These are phyloP conservation scores for Arthrobotrys sinensis DNA, from an alignment of 2,329 filamentous ascomycete genomes.

Conservation along the genomic window DNA sequence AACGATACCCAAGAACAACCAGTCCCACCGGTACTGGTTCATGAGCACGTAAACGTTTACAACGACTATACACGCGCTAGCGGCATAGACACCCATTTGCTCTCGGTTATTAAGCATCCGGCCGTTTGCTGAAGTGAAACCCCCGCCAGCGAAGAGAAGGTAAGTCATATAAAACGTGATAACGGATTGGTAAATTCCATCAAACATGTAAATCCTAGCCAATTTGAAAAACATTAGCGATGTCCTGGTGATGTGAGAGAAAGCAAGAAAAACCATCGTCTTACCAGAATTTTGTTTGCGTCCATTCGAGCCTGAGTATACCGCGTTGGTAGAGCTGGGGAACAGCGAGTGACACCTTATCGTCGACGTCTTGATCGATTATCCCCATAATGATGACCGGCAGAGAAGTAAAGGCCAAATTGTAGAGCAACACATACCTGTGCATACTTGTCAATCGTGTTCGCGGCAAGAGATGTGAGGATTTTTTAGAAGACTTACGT, in stretches of 20 bases:
- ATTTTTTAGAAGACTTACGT: conserved; percentile 69
- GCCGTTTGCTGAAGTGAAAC: conserved; percentile 80
- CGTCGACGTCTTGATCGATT: conserved; percentile 95
- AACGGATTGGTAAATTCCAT: conserved; percentile 94
- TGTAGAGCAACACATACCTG: conserved; percentile 91
- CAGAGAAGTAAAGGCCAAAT: conserved; percentile 94
- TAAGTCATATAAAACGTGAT: conserved; percentile 96
- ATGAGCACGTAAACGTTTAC: conserved; percentile 96
- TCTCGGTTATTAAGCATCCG: conserved; percentile 83
- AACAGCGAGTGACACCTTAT: conserved; percentile 92
- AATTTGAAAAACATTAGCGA: conserved; percentile 3
- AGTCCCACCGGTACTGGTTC: conserved; percentile 98
- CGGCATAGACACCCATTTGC: conserved; percentile 89
- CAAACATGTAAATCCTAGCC: conserved; percentile 87
- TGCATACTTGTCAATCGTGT: conserved; percentile 1
- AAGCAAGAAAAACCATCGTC: conserved; percentile 65
- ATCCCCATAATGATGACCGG: conserved; percentile 97
- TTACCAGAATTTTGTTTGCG: conserved; percentile 95
- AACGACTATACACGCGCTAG: conserved; percentile 84
- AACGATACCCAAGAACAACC: conserved; percentile 89
- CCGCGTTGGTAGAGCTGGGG: conserved; percentile 95
- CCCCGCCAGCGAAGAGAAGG: conserved; percentile 79
- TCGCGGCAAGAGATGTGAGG: background rate
- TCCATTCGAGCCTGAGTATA: conserved; percentile 97
- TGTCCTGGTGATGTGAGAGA: background rate